These are phyloP conservation scores for Aspergillus pseudonomiae DNA, from an alignment of 2,329 filamentous ascomycete species.

Conservation along the genomic window DNA sequence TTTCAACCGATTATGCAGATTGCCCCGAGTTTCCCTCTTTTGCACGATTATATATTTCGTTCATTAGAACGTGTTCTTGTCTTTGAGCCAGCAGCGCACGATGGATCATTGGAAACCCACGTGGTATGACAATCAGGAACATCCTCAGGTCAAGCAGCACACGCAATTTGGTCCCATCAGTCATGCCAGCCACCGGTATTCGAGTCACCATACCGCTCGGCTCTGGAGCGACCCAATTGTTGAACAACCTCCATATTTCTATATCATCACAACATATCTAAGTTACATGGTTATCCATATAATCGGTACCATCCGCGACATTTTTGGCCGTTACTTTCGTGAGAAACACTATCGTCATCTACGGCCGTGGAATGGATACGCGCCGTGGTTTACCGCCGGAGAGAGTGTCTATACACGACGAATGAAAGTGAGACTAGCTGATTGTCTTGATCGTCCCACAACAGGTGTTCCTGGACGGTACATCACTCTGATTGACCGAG, in stretches of 20 bases:
- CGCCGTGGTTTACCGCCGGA: constrained; percentile 94
- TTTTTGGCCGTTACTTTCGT: constrained; percentile 94
- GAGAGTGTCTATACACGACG: constrained; percentile 97
- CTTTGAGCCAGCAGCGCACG: no score
- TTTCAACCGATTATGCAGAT: no score
- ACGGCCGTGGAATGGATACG: constrained; percentile 83
- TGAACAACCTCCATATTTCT: constrained; percentile 96
- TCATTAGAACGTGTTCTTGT: no score
- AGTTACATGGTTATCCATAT: constrained; percentile 95
- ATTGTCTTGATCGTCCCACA: constrained; percentile 90
- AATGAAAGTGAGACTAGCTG: constrained; percentile 91
- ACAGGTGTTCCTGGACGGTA: constrained; percentile 92
- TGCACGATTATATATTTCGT: no score
- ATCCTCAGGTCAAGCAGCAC: constrained; percentile 74
- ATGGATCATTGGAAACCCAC: no score
- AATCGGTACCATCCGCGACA: constrained; percentile 92
- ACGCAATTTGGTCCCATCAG: constrained; percentile 91
- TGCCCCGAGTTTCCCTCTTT: no score
- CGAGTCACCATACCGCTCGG: constrained; percentile 81
- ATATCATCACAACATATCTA: constrained; percentile 94
- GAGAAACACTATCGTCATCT: constrained; percentile 84
- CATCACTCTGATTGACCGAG: constrained; percentile 90
- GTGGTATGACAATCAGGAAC: constrained; percentile 27
- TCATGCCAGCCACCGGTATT: constrained; percentile 80
- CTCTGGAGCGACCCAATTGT: constrained; percentile 81